Evolutionary conservation across 2,329 filamentous ascomycete genomes (phyloP), one percentile per base, ranked within the genome.

Genomic region (Graphiopsis chlorocephala): DNA sequence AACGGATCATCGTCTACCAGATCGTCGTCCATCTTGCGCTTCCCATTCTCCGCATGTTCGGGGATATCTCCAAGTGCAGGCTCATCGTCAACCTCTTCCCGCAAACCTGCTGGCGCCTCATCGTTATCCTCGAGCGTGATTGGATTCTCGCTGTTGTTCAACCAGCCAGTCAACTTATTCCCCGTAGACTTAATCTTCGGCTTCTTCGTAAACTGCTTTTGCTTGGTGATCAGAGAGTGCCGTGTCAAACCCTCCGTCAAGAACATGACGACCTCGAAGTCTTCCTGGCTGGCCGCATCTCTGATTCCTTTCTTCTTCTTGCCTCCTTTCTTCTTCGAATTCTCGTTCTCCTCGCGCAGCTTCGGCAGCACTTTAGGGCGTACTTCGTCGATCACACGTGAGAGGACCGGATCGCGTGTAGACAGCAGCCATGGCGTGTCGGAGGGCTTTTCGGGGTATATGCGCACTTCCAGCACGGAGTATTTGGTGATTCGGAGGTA

Each of bases 201-300:
- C 69, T 80, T 78, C 47, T 79, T 75, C n/a, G 73, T 74, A 68
- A 83, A 93, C 20, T 86, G 84, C 78, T 97, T 97, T 72, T 91
- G 88, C 77, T 95, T 96, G 64, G 88, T 90, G 65, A 98, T 84
- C 42, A 99, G 82, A 35, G 92, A 91, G 80, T 98, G 95, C 15
- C 93, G 87, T 3, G 90, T 93, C 60, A 86, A 88, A 8, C 90
- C 90, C 76, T 97, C 92, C 53, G 91, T 96, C 69, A 99, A 82
- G 79, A 97, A 98, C 69, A 99, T 90, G 42, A 93, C 91, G 15
- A 97, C 92, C 75, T 98, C 93, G 74, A 97, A 99, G 70, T 97
- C 94, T 77, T 97, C 94, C 83, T 91, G 83, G 12, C 86, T 82
- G 17, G 97, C 87, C 0, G 96, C 89, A 83, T 98, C 95, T 77